phyloP scores from a whole-genome alignment of 306 rosid species.

The Lagenaria siceraria region DNA sequence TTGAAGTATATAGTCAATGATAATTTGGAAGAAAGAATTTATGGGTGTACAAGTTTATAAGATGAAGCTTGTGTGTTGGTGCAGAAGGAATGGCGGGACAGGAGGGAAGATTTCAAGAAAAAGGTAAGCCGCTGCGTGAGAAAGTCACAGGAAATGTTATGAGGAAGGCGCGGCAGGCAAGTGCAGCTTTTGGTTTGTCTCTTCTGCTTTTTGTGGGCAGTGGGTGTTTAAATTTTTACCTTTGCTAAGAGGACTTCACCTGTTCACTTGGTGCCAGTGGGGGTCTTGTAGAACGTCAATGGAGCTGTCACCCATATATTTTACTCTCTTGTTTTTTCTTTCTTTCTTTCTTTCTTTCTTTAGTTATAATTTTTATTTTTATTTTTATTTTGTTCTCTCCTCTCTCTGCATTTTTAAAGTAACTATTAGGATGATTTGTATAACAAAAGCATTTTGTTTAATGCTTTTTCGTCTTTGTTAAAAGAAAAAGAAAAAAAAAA shows the following conservation, averaged over 20 bases:
- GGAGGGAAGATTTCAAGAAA: constrained; percentile 91
- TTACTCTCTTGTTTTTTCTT: background rate
- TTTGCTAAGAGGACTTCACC: background rate
- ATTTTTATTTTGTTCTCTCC: constrained; percentile 7
- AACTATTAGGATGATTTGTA: background rate
- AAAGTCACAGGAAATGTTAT: constrained; percentile 76
- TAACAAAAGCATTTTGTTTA: constrained; percentile 6
- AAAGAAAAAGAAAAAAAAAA: background rate
- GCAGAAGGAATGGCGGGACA: constrained; percentile 97
- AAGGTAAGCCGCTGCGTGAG: constrained; percentile 91
- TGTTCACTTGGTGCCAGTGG: background rate
- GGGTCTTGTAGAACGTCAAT: constrained; percentile 2
- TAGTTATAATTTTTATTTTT: background rate
- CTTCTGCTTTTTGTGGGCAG: background rate
- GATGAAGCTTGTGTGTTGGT: background rate
- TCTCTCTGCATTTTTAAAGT: constrained; percentile 10
- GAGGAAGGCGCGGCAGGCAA: background rate
- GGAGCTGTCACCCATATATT: constrained; percentile 9
- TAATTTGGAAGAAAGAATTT: no score
- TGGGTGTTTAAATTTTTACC: constrained; percentile 6
- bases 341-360: background rate
- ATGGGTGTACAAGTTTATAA: no score
- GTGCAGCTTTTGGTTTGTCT: background rate
- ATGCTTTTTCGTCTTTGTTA: constrained; percentile 1
- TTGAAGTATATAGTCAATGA: no score